These are phyloP conservation scores for Blastobotrys ciferrii DNA, from an alignment of 1,139 yeast species.

Conservation along the genomic window DNA sequence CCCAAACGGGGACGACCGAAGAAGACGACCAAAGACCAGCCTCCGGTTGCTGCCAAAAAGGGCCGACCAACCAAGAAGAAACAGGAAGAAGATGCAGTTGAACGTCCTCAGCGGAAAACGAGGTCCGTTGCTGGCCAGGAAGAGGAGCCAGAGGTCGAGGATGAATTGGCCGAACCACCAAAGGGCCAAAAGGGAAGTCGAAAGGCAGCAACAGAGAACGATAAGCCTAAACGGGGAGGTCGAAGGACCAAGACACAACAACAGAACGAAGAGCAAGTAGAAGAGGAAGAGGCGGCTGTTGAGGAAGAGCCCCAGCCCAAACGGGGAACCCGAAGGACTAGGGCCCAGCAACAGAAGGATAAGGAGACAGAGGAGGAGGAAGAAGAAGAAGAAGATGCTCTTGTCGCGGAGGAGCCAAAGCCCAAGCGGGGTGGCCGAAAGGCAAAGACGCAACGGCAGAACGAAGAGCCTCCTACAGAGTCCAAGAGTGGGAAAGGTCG, in stretches of 20 bases:
- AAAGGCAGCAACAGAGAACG: background rate
- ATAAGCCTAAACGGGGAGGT: no score
- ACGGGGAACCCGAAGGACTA: background rate
- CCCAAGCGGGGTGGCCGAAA: conserved; percentile 1
- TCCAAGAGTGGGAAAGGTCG: no score
- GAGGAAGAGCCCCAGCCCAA: background rate
- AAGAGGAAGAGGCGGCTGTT: conserved; percentile 2
- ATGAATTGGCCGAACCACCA: conserved; percentile 6
- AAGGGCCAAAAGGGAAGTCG: background rate
- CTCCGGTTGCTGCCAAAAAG: background rate
- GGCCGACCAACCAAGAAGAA: background rate
- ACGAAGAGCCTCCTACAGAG: background rate
- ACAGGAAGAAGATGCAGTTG: background rate
- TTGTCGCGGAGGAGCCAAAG: background rate
- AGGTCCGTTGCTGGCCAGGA: background rate
- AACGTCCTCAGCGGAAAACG: background rate
- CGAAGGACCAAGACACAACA: no score
- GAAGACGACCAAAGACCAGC: no score
- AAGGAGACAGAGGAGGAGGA: background rate
- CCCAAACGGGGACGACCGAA: background rate
- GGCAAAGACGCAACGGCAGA: conserved; percentile 1
- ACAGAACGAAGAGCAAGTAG: conserved; percentile 1
- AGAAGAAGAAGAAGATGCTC: background rate
- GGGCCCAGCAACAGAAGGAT: no score
- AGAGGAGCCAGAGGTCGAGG: conserved; percentile 2